A percentile compares a stretch with the other conserved stretches of the same genome.
These are phyloP conservation scores for Strobilomyces echinocephalus DNA, from an alignment of 768 basidiomycete species.

Conservation along the genomic window DNA sequence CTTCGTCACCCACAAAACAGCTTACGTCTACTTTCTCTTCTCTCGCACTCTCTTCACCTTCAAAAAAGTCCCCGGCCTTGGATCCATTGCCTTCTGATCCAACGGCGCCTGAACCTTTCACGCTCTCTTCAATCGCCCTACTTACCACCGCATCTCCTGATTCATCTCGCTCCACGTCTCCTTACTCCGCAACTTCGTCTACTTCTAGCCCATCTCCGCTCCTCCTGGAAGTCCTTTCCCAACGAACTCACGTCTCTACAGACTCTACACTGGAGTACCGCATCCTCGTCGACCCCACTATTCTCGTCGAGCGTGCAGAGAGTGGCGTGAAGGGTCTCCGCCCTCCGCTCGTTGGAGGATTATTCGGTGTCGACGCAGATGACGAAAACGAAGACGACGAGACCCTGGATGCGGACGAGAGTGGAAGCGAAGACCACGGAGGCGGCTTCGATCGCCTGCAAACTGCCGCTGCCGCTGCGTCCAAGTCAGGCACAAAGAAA, in stretches of 20 bases:
- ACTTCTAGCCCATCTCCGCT: conserved; percentile 38
- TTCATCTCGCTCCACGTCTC: conserved; percentile 2
- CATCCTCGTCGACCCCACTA: conserved; percentile 64
- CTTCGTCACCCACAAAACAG: conserved; percentile 16
- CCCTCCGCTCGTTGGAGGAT: conserved; percentile 35
- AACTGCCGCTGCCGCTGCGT: conserved; percentile 21
- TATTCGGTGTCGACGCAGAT: conserved; percentile 39
- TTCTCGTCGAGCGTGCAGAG: conserved; percentile 61
- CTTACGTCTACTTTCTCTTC: conserved; percentile 10
- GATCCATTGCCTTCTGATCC: not conserved
- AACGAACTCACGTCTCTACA: conserved; percentile 64
- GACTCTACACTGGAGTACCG: conserved; percentile 75
- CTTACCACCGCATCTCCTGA: conserved; percentile 5
- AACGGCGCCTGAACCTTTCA: conserved; percentile 4
- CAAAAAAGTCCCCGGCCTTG: conserved; percentile 7
- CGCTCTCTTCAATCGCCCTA: conserved; percentile 13
- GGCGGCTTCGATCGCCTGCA: conserved; percentile 19
- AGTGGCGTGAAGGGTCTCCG: conserved; percentile 64
- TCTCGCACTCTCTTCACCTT: conserved; percentile 16
- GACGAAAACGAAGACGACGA: conserved; percentile 45
- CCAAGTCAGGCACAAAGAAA: conserved; percentile 19
- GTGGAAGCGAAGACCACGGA: conserved; percentile 39
- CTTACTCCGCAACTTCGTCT: conserved; percentile 11
- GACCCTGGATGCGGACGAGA: conserved; percentile 35
- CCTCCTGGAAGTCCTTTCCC: conserved; percentile 62